These are phyloP conservation scores for Paramecium pentaurelia DNA, from an alignment of 73 alveolate genomes.

Conservation along the genomic window DNA sequence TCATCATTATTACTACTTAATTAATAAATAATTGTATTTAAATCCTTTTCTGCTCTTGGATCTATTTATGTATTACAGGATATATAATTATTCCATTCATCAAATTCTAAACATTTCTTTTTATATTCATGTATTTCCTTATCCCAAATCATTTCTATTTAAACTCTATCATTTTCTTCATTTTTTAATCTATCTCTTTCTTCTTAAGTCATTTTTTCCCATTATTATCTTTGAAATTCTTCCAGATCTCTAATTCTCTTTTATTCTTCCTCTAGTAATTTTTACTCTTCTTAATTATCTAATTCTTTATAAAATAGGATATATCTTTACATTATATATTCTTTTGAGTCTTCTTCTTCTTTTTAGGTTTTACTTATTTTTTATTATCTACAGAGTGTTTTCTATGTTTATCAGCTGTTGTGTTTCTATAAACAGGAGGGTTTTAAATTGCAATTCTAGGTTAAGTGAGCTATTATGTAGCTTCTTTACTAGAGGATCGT, in stretches of 20 bases:
- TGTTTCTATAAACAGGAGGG: neutral
- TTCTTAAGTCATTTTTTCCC: neutral
- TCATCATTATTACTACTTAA: neutral
- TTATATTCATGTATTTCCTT: neutral
- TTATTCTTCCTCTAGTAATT: neutral
- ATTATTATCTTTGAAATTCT: neutral
- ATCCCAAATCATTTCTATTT: neutral
- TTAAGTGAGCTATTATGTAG: neutral
- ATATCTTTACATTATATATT: neutral
- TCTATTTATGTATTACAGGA: neutral
- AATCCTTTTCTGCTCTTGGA: constrained; percentile 13
- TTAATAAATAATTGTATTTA: neutral
- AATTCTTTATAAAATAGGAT: neutral
- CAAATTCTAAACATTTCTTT: neutral
- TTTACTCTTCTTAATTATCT: neutral
- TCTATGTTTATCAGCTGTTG: constrained; percentile 30
- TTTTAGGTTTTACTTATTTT: neutral
- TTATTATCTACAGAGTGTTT: constrained; percentile 1
- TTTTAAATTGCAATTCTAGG: constrained; percentile 9
- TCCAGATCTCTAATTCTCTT: constrained; percentile 1
- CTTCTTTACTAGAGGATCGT: neutral
- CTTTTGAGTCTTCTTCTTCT: neutral
- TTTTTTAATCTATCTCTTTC: neutral
- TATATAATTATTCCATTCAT: neutral
- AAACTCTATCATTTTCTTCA: constrained; percentile 15